phyloP scores from a whole-genome alignment of 202 grass and related monocot genomes.

The Carex arenaria region DNA sequence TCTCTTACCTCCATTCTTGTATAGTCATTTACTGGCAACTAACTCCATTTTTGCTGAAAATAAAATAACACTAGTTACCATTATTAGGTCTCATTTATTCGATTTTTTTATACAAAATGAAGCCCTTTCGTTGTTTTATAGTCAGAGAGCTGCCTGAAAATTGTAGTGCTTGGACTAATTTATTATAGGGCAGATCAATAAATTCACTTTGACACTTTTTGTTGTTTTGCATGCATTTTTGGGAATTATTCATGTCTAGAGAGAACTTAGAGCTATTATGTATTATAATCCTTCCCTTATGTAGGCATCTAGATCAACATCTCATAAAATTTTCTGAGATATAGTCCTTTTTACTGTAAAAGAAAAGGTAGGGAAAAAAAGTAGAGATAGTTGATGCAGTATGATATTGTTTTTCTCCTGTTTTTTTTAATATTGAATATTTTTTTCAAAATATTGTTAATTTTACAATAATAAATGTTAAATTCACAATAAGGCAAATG shows the following conservation, averaged over 20 bases:
- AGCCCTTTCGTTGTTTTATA: neutral
- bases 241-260: neutral
- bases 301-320: neutral
- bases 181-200: neutral
- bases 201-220: neutral
- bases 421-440: neutral
- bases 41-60: neutral
- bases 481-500: neutral
- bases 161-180: neutral
- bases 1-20: conserved; percentile 1
- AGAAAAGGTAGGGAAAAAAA: neutral
- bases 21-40: conserved; percentile 3
- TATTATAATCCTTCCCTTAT: neutral
- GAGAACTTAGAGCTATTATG: neutral
- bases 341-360: neutral
- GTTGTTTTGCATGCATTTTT: neutral
- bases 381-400: neutral
- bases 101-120: neutral
- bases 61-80: neutral
- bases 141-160: neutral
- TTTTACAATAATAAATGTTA: neutral
- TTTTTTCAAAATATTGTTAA: neutral
- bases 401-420: neutral
- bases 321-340: neutral
- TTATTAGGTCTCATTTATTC: neutral